Base-by-base conservation (phyloP, 129 eudicot genomes). In the Chrysanthemum makinoi region DNA sequence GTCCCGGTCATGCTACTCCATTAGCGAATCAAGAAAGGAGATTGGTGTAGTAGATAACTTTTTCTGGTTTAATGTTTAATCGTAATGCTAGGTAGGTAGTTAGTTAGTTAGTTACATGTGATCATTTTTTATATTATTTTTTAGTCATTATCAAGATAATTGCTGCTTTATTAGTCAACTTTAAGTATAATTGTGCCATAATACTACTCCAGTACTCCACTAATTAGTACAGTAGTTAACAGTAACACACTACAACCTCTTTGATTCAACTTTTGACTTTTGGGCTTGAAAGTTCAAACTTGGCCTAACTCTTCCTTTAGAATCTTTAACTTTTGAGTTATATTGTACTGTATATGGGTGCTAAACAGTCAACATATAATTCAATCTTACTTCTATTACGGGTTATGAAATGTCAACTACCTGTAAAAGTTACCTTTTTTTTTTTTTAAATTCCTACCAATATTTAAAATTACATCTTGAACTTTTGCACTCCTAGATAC, bases 151-250 rank as follows among this genome's bases (percentile, higher is more conserved):
- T 80, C 72, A 59, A 64, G 66, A 50, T 52, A 73, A 33, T 15
- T 62, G 39, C 58, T 20, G 72, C 58, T 71, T 55, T 66, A 55
- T 46, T 62, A 22, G 68, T 80, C 75, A 76, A 70, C 69, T 28
- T n/a, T 22, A 17, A 52, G 72, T 71, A 66, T 79, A 55, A 57
- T 71, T 79, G 66, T 75, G 62, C 72, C 47, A 55, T 72, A 53
- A 58, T 75, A 61, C 81, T 48, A 61, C 50, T 67, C 81, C 82
- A 28, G 33, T 28, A 30, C 75, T 68, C 81, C 82, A 76, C 81
- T 77, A 76, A 63, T 83, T 62, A 72, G 69, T 83, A 16, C 55
- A 72, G 69, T 83, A 16, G 44, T 62, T 76, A 46, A 24, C 60
- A 12, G 16, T 61, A 44, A 55, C 70, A 68, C 76, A 47, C 75